Evolutionary conservation across 805 yeast genomes (phyloP), one percentile per base, ranked within the genome.

Genomic region (Candida vaughaniae): DNA sequence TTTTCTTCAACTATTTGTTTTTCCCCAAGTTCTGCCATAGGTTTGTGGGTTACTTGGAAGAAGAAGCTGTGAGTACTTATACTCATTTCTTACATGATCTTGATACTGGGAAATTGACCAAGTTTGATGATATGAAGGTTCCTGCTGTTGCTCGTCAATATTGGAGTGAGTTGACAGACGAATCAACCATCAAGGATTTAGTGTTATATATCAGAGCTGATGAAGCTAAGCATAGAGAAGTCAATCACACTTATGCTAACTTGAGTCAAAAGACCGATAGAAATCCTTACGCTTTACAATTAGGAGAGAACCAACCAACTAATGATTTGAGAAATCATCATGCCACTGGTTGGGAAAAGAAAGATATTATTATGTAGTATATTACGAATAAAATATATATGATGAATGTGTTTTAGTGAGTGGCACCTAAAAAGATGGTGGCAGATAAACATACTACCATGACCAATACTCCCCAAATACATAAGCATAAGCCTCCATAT

Each of bases 171-270:
- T 65, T 83, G 64, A 49, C 50, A 28, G 71, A 70, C 20, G 52
- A 76, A 16, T 67, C 82, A 18, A 62, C 77, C 2, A 73, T 82
- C 59, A 65, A 67, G 41, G 87, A 82, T 45, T 67, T 83, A 52
- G 64, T 83, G 31, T 67, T 71, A 41, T 71, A 78, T 47, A 66
- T 83, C 16, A 71, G 89, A 45, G 90, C 90, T 1, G 90, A 82
- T 51, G 90, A 82, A 57, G 82, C 87, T 27, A 82, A 82, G 55
- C 89, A 82, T 53, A 71, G 90, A 57, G 90, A 83, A 52, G 89
- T 83, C 19, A 83, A 82, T 60, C 90, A 82, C 51, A 83, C 89
- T 0, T 71, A 82, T 51, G 89, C 85, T 10, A 82, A 82, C 49
- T 68, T 82, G 48, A 55, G 67, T 36, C 77, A 68, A 44, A 56